Conservation (phyloP, 2,329 filamentous ascomycete species). For the Verticillium klebahnii region DNA sequence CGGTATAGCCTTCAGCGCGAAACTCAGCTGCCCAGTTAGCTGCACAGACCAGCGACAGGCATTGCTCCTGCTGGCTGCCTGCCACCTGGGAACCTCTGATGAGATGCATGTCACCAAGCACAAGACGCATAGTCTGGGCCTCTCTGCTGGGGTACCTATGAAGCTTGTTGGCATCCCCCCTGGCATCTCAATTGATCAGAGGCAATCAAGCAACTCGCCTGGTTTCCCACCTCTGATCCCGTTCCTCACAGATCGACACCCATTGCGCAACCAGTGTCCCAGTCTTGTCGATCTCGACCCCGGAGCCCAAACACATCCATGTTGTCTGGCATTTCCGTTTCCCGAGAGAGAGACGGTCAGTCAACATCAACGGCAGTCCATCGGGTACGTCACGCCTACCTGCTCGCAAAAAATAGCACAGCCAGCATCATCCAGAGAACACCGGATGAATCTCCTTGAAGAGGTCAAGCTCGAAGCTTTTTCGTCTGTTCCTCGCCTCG, state of each 20-base stretch:
- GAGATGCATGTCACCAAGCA: not conserved
- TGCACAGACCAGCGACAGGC: too few species aligned
- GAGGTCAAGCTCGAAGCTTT: not conserved
- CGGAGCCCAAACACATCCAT: not conserved
- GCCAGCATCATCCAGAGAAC: not conserved
- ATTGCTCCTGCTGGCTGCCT: too few species aligned
- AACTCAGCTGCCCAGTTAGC: not conserved
- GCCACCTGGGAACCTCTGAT: too few species aligned
- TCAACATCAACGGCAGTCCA: not conserved
- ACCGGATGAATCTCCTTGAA: not conserved
- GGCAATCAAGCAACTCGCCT: not conserved
- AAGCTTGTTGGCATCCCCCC: too few species aligned
- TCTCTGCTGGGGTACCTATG: not conserved
- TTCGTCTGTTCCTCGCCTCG: not conserved
- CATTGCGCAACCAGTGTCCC: not conserved
- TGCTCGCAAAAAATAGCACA: not conserved
- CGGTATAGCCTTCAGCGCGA: not conserved
- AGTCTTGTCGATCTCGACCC: not conserved
- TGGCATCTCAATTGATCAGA: too few species aligned
- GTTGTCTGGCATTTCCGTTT: not conserved
- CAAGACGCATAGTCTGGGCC: not conserved
- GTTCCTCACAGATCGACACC: not conserved
- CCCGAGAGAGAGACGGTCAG: not conserved
- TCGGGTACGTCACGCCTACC: too few species aligned
- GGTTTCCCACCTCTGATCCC: not conserved